Evolutionary conservation across 495 filamentous ascomycete species (phyloP), one percentile per base, ranked within the genome.

Genomic region (Podospora pseudopauciseta): DNA sequence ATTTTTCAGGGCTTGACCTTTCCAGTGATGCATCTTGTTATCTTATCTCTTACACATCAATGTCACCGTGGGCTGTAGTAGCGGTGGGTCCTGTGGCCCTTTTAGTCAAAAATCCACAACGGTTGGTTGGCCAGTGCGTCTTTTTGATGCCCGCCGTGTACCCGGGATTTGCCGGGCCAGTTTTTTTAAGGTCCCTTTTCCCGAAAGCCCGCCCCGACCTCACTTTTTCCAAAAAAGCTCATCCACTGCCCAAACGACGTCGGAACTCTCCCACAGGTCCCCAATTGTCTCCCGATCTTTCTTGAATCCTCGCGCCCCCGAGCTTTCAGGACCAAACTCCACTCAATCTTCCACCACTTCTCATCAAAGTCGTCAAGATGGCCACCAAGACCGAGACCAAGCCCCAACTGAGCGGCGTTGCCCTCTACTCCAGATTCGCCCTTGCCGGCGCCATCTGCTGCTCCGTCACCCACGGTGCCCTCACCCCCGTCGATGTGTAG

Each of bases 401-500:
- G 54, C 68, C 65, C 70, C 74, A 80, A 75, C 76, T 80, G 30
- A 80, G 70, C 74, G 88, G 86, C 57, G 67, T 86, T 69, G 77
- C 77, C 62, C 86, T 92, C 66, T 92, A 93, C 84, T 88, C 89
- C 68, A 83, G 92, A 78, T 96, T 97, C 84, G 92, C 94, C 79
- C 90, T 97, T 75, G 93, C 93, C 70, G 93, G 93, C 79, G 93
- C 93, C 72, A 83, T 96, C 82, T 97, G 93, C 89, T 97, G 93
- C 80, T 92, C 91, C 75, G 84, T 97, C 82, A 97, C 93, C 73
- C 93, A 97, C 85, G 93, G 93, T 75, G 88, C 86, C 75, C 86
- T 96, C 78, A 97, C 93, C 66, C 93, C 93, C 73, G 91, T 97
- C 76, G 93, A 97, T 89, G 93, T 97, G 93, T 97, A 92, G 84